Evolutionary conservation across 148 eudicot species (phyloP), one percentile per base, ranked within the genome.

Genomic region (Arctostaphylos glauca): DNA sequence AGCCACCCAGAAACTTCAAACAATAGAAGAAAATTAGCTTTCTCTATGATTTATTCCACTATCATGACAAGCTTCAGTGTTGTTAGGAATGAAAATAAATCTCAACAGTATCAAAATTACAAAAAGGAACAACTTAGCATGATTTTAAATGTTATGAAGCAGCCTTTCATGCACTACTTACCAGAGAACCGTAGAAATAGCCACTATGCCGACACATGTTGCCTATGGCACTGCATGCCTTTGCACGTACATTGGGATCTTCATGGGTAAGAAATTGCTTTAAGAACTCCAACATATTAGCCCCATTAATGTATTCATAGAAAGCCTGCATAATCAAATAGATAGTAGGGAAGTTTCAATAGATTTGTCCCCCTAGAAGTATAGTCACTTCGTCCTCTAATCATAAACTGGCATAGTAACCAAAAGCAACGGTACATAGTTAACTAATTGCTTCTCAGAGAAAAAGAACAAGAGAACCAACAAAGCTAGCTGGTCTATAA

Each of bases 131-230:
- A 52, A n/a, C 12, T 74, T 5, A 1, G 38, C 7, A 44, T 9
- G 3, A 76, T 15, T 52, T 79, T 59, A 9, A 66, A 79, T 70
- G 58, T 76, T 48, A 13, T 7, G 46, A 78, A 53, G 15, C 62
- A 78, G 50, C 53, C 74, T 53, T 78, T 9, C 53, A 54, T 46
- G 13, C 72, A 15, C 25, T 71, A 87, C 89, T 81, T 84, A 93
- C 99, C 94, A 96, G 82, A 84, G 87, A 83, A 82, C 88, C 88
- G 68, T 96, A 96, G 85, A 96, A 96, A 87, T 91, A 94, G 81
- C 94, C 91, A 91, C 91, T 92, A 83, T 96, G 97, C 78, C 98
- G 97, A 84, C 98, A 94, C 99, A 94, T 91, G 81, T 96, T 94
- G 77, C 99, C 99, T 79, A 96, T 47, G 76, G 95, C 98, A 84